These are phyloP conservation scores for Fusarium fracticaudum DNA, from an alignment of 2,329 filamentous ascomycete species.

Conservation along the genomic window DNA sequence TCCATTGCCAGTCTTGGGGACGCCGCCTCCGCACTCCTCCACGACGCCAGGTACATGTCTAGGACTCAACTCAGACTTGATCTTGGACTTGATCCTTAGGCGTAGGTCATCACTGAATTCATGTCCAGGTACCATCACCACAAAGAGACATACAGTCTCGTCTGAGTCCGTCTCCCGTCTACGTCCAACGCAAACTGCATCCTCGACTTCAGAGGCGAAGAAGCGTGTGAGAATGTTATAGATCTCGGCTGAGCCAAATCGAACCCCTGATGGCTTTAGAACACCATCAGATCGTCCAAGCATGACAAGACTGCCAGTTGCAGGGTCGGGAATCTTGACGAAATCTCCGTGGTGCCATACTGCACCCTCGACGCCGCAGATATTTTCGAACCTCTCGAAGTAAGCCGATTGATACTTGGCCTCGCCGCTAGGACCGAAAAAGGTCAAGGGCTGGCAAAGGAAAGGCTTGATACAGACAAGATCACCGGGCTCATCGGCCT, in stretches of 20 bases:
- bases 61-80: conserved; percentile 83
- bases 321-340: conserved; percentile 71
- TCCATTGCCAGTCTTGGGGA: conserved; percentile 91
- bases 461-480: conserved; percentile 88
- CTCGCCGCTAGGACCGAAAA: conserved; percentile 75
- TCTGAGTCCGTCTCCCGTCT: conserved; percentile 76
- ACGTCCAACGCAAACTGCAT: conserved; percentile 88
- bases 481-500: conserved; percentile 79
- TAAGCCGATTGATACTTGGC: conserved; percentile 86
- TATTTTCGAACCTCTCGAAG: conserved; percentile 79
- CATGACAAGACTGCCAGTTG: conserved; percentile 86
- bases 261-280: conserved; percentile 88
- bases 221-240: conserved; percentile 92
- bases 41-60: conserved; percentile 89
- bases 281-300: conserved; percentile 92
- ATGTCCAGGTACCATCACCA: conserved; percentile 74
- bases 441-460: conserved; percentile 88
- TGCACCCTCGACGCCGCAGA: conserved; percentile 50
- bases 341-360: conserved; percentile 98
- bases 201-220: conserved; percentile 81
- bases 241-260: conserved; percentile 94
- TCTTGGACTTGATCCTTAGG: conserved; percentile 69
- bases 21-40: conserved; percentile 80
- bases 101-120: conserved; percentile 69
- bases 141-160: conserved; percentile 88